These are phyloP conservation scores for Lenwebbia sp. DNA, from an alignment of 345 rosid genomes.

Conservation along the genomic window DNA sequence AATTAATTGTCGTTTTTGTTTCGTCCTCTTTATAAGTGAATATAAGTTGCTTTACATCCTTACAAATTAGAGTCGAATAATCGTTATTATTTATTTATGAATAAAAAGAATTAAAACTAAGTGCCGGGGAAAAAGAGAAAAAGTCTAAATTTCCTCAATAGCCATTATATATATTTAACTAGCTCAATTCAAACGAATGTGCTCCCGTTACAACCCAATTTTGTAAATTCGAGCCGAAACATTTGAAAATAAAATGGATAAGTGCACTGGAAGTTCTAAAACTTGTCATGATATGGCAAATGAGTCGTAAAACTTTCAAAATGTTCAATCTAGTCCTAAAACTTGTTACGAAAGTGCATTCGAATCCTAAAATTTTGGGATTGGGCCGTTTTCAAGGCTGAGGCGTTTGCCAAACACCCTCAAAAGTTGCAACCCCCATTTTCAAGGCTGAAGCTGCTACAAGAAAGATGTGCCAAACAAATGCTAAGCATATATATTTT, in stretches of 20 bases:
- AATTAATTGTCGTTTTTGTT: neutral
- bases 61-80: neutral
- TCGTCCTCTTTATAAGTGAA: neutral
- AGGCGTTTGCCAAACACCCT: neutral
- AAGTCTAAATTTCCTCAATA: neutral
- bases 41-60: neutral
- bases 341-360: no score
- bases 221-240: neutral
- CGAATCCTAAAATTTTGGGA: no score
- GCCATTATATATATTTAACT: neutral
- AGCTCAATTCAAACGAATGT: neutral
- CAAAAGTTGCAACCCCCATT: neutral
- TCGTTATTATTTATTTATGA: neutral
- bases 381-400: no score
- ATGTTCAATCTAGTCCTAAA: no score
- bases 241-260: no score
- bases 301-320: no score
- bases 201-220: neutral
- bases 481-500: neutral
- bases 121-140: neutral
- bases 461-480: neutral
- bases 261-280: no score
- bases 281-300: no score
- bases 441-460: neutral
- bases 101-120: neutral